Base-by-base conservation (phyloP, 75 land plant genomes). In the Pinus tabuliformis region DNA sequence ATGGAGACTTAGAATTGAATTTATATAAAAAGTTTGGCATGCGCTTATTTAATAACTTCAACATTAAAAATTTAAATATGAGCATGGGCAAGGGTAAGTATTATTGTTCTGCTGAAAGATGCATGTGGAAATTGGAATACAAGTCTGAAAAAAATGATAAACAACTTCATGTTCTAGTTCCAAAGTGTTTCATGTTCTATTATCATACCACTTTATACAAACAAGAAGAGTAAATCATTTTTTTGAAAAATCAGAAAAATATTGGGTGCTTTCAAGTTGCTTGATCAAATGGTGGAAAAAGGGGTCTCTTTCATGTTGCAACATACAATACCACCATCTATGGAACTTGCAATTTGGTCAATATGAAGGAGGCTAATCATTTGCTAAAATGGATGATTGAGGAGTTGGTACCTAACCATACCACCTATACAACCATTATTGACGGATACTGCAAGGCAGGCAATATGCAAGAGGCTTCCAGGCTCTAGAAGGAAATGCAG, bases 291-390 rank as follows among this genome's bases (percentile, higher is more conserved):
- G 89, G 6, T 58, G 13, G 24, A 71, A 22, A 75, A 78, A 59
- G 89, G 89, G 12, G 62, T 78, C 56, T 79, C 82, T 13, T 39
- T 61, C 13, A 70, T 26, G 24, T 78, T 18, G 30, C 59, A 61
- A 59, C 86, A 70, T 83, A 75, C 56, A 88, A 91, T 79, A 62
- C 74, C 7, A 49, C 89, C 42, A 81, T 91, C 59, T 75, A 81
- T 61, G 82, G 82, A 14, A 64, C 81, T 54, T 89, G 91, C 82
- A 87, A 82, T 36, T 14, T 33, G 5, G 82, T 82, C 15, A 85
- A 80, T 26, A 68, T 87, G 74, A 5, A 62, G 18, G 83, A 83
- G 81, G 90, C 90, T 14, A 52, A n/a, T 13, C 56, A 79, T 16
- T 36, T 89, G 39, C 58, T 91, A n/a, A 49, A 78, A 14, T 63